Percentiles rank a stretch among this genome's conserved stretches.
phyloP scores from a whole-genome alignment of 2,329 filamentous ascomycete species.

The Pseudocercospora pini-densiflorae region DNA sequence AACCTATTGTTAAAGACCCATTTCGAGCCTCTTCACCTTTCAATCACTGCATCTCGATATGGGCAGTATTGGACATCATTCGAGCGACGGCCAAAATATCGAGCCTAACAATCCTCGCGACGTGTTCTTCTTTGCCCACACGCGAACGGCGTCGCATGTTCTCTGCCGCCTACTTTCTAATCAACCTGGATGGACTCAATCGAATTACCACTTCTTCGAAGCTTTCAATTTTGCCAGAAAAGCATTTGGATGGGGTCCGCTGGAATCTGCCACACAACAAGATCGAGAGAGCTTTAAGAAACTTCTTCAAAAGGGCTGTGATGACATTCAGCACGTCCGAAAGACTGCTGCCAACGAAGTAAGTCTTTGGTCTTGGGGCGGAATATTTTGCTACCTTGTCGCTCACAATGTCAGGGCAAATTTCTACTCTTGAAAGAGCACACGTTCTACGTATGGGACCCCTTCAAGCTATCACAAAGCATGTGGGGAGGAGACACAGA shows the following conservation, averaged over 20 bases:
- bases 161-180: conserved; percentile 8
- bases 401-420: not conserved
- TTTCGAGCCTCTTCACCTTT: not conserved
- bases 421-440: conserved; percentile 9
- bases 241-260: conserved; percentile 2
- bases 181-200: conserved; percentile 5
- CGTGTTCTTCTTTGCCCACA: conserved; percentile 10
- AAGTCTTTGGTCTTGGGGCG: not conserved
- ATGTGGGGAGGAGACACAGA: not conserved
- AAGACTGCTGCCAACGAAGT: not conserved
- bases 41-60: not conserved
- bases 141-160: conserved; percentile 7
- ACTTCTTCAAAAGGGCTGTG: conserved; percentile 4
- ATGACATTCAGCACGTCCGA: conserved; percentile 5
- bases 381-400: too few species aligned
- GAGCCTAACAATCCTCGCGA: not conserved
- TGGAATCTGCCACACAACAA: not conserved
- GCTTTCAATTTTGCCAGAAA: conserved; percentile 5
- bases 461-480: not conserved
- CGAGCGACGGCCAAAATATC: not conserved
- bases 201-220: conserved; percentile 13
- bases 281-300: not conserved
- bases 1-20: too few species aligned
- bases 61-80: not conserved
- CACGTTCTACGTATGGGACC: conserved; percentile 14